phyloP scores from a whole-genome alignment of 257 asterid species.

The Solanum ossicruentum region DNA sequence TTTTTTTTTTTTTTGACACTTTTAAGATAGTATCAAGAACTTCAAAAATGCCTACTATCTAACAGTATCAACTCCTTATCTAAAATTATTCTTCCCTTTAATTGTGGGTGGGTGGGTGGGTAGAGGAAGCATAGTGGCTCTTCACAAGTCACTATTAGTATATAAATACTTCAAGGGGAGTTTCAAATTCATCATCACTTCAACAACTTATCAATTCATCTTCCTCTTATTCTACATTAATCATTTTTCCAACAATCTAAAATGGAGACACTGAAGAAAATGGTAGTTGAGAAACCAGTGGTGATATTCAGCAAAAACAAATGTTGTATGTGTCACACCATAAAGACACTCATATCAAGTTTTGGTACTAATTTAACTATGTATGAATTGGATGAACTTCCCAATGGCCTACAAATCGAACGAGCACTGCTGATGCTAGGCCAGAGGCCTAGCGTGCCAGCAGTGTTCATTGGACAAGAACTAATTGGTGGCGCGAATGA shows the following conservation, averaged over 20 bases:
- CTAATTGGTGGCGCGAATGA: conserved; percentile 62
- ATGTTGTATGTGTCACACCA: conserved; percentile 65
- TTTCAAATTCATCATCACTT: not conserved
- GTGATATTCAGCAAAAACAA: conserved; percentile 65
- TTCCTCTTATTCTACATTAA: not conserved
- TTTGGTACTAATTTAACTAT: conserved; percentile 59
- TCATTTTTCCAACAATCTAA: not conserved
- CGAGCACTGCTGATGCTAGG: conserved; percentile 28
- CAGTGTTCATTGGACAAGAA: conserved; percentile 54
- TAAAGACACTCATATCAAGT: conserved; percentile 45
- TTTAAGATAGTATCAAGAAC: not conserved
- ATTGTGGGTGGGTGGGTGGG: not conserved
- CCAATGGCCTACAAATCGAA: conserved; percentile 52
- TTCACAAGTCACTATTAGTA: not conserved
- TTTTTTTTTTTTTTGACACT: not conserved
- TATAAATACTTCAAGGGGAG: not conserved
- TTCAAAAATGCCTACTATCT: not conserved
- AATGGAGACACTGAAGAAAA: conserved; percentile 42
- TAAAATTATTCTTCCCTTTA: not conserved
- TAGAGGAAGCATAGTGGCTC: not conserved
- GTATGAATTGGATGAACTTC: conserved; percentile 50
- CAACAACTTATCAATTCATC: not conserved
- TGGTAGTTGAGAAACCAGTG: conserved; percentile 51
- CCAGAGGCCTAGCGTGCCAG: conserved; percentile 30
- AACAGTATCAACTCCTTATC: not conserved